Conservation (phyloP, 768 basidiomycete genomes). For the Mycena latifolia region DNA sequence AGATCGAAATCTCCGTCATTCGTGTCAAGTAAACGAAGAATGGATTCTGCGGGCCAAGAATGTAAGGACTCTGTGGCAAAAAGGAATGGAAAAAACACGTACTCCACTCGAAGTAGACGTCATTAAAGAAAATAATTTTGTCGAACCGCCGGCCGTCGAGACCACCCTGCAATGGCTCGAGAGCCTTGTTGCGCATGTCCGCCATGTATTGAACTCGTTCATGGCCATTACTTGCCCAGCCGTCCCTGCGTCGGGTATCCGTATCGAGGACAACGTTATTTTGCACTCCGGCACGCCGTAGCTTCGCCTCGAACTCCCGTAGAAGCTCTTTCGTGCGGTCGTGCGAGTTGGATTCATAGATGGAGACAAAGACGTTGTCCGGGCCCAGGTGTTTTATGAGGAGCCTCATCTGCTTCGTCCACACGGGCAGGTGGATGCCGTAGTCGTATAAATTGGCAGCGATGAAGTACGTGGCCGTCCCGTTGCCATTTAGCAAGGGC, state of each 20-base stretch:
- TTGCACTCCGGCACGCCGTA: conserved; percentile 19
- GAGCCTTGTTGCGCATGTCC: conserved; percentile 84
- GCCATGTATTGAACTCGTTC: conserved; percentile 66
- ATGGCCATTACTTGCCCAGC: conserved; percentile 33
- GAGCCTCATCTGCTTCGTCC: conserved; percentile 32
- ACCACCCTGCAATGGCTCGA: conserved; percentile 82
- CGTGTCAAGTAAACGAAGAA: conserved; percentile 56
- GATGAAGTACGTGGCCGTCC: conserved; percentile 33
- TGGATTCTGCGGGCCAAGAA: conserved; percentile 77
- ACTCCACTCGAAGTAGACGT: conserved; percentile 58
- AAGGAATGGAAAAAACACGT: conserved; percentile 36
- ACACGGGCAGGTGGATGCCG: conserved; percentile 32
- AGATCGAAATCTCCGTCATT: conserved; percentile 69
- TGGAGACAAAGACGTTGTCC: conserved; percentile 35
- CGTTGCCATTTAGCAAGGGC: conserved; percentile 20
- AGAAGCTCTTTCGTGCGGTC: conserved; percentile 34
- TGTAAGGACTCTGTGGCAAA: conserved; percentile 79
- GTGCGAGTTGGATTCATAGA: conserved; percentile 39
- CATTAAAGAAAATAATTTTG: conserved; percentile 87
- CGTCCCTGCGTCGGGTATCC: conserved; percentile 25
- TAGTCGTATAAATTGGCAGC: conserved; percentile 38
- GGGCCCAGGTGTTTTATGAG: conserved; percentile 33
- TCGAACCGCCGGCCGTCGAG: conserved; percentile 81
- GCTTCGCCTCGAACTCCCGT: conserved; percentile 22
- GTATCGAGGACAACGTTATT: conserved; percentile 28